Evolutionary conservation across 2,329 filamentous ascomycete genomes (phyloP), one percentile per base, ranked within the genome.

Genomic region (Colletotrichum sp.): DNA sequence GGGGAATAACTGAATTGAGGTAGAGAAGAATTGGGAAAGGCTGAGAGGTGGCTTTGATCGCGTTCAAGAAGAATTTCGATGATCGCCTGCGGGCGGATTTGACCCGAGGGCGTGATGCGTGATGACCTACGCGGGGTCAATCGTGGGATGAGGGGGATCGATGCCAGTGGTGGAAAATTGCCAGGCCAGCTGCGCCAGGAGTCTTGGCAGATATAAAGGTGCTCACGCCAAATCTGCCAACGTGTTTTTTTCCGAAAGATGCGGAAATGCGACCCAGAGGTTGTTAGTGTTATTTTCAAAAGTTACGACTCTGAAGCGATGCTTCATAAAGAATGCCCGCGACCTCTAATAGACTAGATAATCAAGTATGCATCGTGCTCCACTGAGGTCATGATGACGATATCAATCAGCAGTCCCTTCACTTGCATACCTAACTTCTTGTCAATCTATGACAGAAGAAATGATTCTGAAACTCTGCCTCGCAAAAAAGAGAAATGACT

Each of bases 81-180:
- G 18, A 69, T 30, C 26, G 39, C 73, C 16, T 59, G 64, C 70
- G 73, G 73, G 44, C 44, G 34, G 44, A 65, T 36, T 76, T 76
- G 13, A 69, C 70, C 73, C 73, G 73, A 76, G 30, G 34, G 36
- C 34, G 32, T 65, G 32, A 69, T 69, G 70, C 64, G 64, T 28
- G 64, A 73, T 76, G 73, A 76, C 70, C 64, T 73, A 65, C 73
- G 73, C 49, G 70, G 73, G 73, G 64, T 76, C 57, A n/a, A 32
- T 64, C 63, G 32, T 49, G 69, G 44, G 30, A 59, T 21, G 44
- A 64, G 70, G 44, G 39, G 62, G 36, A 39, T 39, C 2, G 64
- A 73, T n/a, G 59, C 70, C 64, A 76, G 70, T 76, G 73, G 73
- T 73, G 73, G 73, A 76, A 76, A 76, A 73, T 69, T 73, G 64